A percentile compares a stretch with the other conserved stretches of the same genome.
phyloP scores from a whole-genome alignment of 2,329 filamentous ascomycete genomes.

The Cephalotrichum gorgonifer region DNA sequence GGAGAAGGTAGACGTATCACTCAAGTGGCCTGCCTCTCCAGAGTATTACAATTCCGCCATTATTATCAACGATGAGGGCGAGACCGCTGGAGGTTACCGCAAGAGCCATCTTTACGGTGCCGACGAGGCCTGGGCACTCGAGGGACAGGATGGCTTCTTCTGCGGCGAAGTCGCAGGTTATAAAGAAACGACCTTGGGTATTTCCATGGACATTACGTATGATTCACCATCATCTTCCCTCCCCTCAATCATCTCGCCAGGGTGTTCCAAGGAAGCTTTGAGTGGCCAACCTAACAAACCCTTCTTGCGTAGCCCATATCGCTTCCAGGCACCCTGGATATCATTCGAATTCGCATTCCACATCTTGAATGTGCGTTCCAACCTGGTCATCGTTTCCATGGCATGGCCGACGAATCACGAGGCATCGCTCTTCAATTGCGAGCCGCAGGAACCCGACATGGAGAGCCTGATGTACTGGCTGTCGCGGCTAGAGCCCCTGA shows the following conservation, averaged over 20 bases:
- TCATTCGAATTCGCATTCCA: slow-evolving; percentile 33
- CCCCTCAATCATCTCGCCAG: no score
- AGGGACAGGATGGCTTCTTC: slow-evolving; percentile 38
- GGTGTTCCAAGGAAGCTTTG: no score
- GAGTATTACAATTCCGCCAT: slow-evolving; percentile 35
- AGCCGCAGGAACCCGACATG: slow-evolving; percentile 53
- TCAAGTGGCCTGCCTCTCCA: background rate
- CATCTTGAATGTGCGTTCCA: slow-evolving; percentile 42
- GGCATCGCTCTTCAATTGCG: slow-evolving; percentile 31
- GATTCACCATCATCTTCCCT: background rate
- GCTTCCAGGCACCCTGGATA: slow-evolving; percentile 9
- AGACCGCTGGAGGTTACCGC: slow-evolving; percentile 39
- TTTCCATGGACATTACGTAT: slow-evolving; percentile 47
- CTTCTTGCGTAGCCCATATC: slow-evolving; percentile 1
- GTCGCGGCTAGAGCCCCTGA: slow-evolving; percentile 57
- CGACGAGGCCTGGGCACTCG: slow-evolving; percentile 52
- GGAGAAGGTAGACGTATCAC: slow-evolving; percentile 31
- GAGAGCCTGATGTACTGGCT: slow-evolving; percentile 70
- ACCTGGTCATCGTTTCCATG: slow-evolving; percentile 64
- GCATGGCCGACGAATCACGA: slow-evolving; percentile 60
- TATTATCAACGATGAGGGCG: slow-evolving; percentile 37
- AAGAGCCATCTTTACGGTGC: slow-evolving; percentile 47
- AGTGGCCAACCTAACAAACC: background rate
- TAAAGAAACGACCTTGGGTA: slow-evolving; percentile 39
- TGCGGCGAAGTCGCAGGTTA: slow-evolving; percentile 27